Conservation (phyloP, 1,284 basidiomycete species). For the Schizophyllum commune region DNA sequence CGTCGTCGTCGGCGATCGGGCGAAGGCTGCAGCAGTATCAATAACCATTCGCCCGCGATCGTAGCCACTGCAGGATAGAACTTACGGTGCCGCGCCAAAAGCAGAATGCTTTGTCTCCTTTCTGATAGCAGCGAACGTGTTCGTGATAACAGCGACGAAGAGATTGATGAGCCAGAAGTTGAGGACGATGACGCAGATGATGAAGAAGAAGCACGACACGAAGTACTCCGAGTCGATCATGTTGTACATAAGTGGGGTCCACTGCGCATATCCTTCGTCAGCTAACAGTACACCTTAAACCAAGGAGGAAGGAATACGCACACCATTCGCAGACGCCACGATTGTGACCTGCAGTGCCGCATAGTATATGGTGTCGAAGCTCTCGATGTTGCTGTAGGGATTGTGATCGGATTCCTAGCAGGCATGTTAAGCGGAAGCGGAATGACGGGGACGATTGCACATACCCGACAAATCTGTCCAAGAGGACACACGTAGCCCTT, state of each 20-base stretch:
- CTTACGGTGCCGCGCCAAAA: conserved; percentile 70
- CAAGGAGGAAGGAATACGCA: conserved; percentile 26
- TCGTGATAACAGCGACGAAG: conserved; percentile 95
- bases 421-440: conserved; percentile 3
- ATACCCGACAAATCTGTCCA: conserved; percentile 70
- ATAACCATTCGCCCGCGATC: neutral
- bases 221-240: conserved; percentile 93
- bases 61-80: conserved; percentile 19
- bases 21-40: conserved; percentile 29
- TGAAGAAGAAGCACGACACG: conserved; percentile 83
- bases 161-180: conserved; percentile 95
- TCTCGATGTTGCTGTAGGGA: conserved; percentile 63
- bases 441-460: conserved; percentile 10
- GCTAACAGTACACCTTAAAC: neutral
- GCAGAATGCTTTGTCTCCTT: conserved; percentile 88
- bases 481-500: conserved; percentile 84
- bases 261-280: conserved; percentile 31
- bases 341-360: conserved; percentile 83
- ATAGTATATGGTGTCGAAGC: conserved; percentile 88
- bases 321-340: conserved; percentile 74
- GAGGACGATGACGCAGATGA: conserved; percentile 75
- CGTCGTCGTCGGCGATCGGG: conserved; percentile 41
- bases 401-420: conserved; percentile 38
- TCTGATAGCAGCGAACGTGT: conserved; percentile 88
- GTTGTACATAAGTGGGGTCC: conserved; percentile 80